Conservation (phyloP, 2,329 filamentous ascomycete genomes). For the Fusarium transvaalense region DNA sequence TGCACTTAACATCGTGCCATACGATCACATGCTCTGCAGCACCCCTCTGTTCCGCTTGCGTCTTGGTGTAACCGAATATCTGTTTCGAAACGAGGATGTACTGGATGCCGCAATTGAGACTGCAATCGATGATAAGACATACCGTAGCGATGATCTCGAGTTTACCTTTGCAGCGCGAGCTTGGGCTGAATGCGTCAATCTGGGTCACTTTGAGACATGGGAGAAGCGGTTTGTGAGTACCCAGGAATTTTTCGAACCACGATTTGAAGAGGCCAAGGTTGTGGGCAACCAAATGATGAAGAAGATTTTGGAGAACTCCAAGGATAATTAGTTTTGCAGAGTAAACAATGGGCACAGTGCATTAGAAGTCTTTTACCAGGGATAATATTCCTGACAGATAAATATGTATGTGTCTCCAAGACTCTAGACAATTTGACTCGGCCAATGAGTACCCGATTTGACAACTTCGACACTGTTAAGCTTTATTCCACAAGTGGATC, state of each 20-base stretch:
- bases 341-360: background rate
- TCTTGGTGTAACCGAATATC: conserved; percentile 95
- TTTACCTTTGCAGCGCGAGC: conserved; percentile 97
- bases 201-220: conserved; percentile 95
- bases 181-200: conserved; percentile 93
- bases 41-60: conserved; percentile 97
- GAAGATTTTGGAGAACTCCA: conserved; percentile 87
- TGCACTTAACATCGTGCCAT: conserved; percentile 90
- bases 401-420: conserved; percentile 9
- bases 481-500: background rate
- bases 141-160: conserved; percentile 94
- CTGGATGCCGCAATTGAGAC: conserved; percentile 88
- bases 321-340: conserved; percentile 46
- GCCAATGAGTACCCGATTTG: background rate
- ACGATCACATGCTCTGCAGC: conserved; percentile 99
- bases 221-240: conserved; percentile 90
- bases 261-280: conserved; percentile 87
- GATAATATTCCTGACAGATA: conserved; percentile 12
- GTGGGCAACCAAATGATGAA: conserved; percentile 98
- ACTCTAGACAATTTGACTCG: conserved; percentile 15
- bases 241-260: conserved; percentile 89
- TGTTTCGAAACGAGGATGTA: conserved; percentile 85
- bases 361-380: conserved; percentile 9
- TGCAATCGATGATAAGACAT: conserved; percentile 89
- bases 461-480: conserved; percentile 12